These are phyloP conservation scores for Macrotyloma uniflorum DNA, from an alignment of 306 rosid genomes.

Conservation along the genomic window DNA sequence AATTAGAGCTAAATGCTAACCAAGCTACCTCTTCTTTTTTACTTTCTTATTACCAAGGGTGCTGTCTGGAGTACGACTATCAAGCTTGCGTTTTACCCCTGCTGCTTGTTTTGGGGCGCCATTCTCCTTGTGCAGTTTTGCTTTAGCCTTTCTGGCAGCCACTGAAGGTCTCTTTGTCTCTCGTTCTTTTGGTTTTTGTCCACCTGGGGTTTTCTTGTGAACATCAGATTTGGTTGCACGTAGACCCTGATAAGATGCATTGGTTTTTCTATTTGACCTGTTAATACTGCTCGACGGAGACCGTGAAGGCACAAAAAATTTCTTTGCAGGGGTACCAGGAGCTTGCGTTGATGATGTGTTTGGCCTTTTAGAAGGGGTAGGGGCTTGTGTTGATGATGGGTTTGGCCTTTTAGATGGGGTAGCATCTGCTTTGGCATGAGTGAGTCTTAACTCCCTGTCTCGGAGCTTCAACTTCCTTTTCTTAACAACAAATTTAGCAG, in stretches of 20 bases:
- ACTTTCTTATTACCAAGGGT: constrained; percentile 51
- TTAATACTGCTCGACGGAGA: constrained; percentile 44
- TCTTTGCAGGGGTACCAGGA: constrained; percentile 47
- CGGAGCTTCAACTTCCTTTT: constrained; percentile 73
- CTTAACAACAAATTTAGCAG: constrained; percentile 60
- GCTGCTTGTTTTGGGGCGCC: constrained; percentile 57
- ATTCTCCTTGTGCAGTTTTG: constrained; percentile 36
- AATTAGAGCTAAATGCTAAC: not conserved
- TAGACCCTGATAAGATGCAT: constrained; percentile 77
- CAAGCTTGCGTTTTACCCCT: constrained; percentile 80
- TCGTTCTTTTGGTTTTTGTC: constrained; percentile 53
- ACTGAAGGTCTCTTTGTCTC: constrained; percentile 77
- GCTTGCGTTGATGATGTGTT: not conserved
- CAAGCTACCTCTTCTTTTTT: constrained; percentile 59
- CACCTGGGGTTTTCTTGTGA: constrained; percentile 53
- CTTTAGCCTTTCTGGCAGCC: constrained; percentile 74
- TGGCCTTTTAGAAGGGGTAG: constrained; percentile 39
- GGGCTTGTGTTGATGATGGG: constrained; percentile 33
- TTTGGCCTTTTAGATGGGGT: constrained; percentile 61
- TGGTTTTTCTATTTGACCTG: constrained; percentile 34
- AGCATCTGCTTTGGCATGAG: constrained; percentile 57
- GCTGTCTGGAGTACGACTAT: constrained; percentile 75
- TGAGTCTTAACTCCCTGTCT: constrained; percentile 69
- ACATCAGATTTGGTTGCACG: constrained; percentile 72
- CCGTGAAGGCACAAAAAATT: constrained; percentile 43